These are phyloP conservation scores for Rhodofomes roseus DNA, from an alignment of 1,284 basidiomycete species.

Conservation along the genomic window DNA sequence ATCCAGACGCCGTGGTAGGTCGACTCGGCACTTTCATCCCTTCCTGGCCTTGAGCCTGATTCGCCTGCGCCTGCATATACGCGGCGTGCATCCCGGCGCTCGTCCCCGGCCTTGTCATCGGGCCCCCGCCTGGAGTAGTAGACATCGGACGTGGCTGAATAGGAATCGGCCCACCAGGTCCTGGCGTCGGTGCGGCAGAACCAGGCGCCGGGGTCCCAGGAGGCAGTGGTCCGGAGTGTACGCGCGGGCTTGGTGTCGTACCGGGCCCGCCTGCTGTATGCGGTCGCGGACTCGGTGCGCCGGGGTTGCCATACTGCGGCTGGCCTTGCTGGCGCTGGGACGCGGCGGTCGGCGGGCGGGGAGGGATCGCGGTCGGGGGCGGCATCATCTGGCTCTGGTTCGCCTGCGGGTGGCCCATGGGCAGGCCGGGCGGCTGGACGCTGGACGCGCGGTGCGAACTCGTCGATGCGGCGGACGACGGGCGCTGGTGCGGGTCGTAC, in stretches of 20 bases:
- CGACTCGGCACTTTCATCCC: conserved; percentile 17
- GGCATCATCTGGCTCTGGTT: conserved; percentile 16
- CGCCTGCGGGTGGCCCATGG: neutral
- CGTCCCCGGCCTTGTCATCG: conserved; percentile 20
- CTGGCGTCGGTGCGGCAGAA: neutral
- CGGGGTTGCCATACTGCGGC: conserved; percentile 1
- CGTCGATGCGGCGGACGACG: conserved; percentile 17
- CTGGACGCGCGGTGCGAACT: conserved; percentile 12
- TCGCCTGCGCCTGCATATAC: neutral
- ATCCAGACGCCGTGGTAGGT: conserved; percentile 18
- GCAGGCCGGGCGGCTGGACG: neutral
- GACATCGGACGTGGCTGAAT: conserved; percentile 19
- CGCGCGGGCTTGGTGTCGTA: conserved; percentile 2
- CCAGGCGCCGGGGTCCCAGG: neutral
- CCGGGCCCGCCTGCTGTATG: neutral
- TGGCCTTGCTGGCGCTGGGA: conserved; percentile 13
- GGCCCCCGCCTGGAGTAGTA: conserved; percentile 8
- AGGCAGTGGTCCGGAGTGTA: neutral
- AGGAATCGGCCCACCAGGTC: conserved; percentile 12
- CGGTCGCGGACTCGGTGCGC: conserved; percentile 4
- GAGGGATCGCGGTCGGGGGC: conserved; percentile 21
- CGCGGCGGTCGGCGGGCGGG: conserved; percentile 18
- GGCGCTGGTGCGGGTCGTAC: conserved; percentile 12
- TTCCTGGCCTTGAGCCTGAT: neutral
- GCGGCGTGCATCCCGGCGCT: conserved; percentile 13